Base-by-base conservation (phyloP, 2,329 filamentous ascomycete genomes). In the Ilyonectria robusta region DNA sequence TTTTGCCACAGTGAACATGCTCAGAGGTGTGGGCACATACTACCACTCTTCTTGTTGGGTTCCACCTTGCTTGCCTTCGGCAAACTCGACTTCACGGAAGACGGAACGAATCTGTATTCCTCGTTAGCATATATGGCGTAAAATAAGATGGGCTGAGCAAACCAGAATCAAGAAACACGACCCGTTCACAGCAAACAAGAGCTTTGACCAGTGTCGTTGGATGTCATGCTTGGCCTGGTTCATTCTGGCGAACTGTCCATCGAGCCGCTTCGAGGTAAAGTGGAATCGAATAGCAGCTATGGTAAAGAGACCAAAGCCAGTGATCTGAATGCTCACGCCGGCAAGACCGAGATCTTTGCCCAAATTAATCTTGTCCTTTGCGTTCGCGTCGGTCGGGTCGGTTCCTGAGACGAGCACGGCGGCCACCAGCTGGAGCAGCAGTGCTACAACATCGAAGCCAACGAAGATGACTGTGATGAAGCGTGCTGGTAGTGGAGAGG, bases 221-320 rank as follows among this genome's bases (percentile, higher is more conserved):
- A 74, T 70, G 0, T 68, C 71, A 2, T 72, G 21, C 47, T 66
- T 68, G 6, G 50, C 33, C 55, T 68, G 64, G 17, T 72, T 74
- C 19, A 60, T 47, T 3, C 42, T 61, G 6, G 60, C 71, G 31
- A 72, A 73, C 6, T 72, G 60, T 1, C 55, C 33, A 2, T 55
- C 62, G 3, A 75, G 26, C 0, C 37, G 51, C 19, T 65, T 64
- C 1, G 82, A 83, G 5, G 80, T 82, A 59, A 85, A 84, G 68
- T 85, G 82, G 70, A 86, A 86, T 7, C 84, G 81, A 3, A 80
- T 75, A 1, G 84, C 83, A 6, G 84, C 75, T 29, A 86, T 62
- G 5, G 78, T 79, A 62, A 86, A 86, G 3, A 86, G 74, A 1
- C 84, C 83, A 64, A 86, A 86, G 1, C 81, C 84, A 0, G 70